phyloP scores from a whole-genome alignment of 768 basidiomycete species.

The Pulveroboletus frians region DNA sequence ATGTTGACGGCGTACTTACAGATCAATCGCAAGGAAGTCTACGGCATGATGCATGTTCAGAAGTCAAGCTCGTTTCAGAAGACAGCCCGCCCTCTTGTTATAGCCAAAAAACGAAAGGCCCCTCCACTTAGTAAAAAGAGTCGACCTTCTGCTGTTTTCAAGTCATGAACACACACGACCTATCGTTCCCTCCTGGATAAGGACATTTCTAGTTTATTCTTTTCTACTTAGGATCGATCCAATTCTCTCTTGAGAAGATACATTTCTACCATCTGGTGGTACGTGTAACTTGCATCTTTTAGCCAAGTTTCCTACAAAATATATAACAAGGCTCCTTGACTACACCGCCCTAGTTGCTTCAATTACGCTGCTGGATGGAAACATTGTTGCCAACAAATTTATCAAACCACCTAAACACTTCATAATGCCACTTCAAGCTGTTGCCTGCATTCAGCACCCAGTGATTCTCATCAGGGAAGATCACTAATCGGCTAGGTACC shows the following conservation, averaged over 20 bases:
- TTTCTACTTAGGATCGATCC: slow-evolving; percentile 5
- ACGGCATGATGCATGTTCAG: slow-evolving; percentile 26
- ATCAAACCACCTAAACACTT: slow-evolving; percentile 89
- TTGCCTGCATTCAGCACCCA: slow-evolving; percentile 84
- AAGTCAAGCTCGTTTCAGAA: slow-evolving; percentile 5
- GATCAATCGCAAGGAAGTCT: slow-evolving; percentile 39
- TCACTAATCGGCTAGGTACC: slow-evolving; percentile 69
- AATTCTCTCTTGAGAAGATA: slow-evolving; percentile 10
- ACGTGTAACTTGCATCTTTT: slow-evolving; percentile 2
- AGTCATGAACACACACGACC: slow-evolving; percentile 5
- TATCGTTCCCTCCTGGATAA: background rate
- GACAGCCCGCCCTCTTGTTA: background rate
- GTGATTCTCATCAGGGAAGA: slow-evolving; percentile 91
- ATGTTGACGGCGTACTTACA: slow-evolving; percentile 16
- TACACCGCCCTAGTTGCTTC: background rate
- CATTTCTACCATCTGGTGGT: slow-evolving; percentile 1
- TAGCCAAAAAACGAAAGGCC: slow-evolving; percentile 22
- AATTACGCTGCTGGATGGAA: slow-evolving; percentile 10
- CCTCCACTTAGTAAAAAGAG: slow-evolving; percentile 7
- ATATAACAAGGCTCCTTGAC: background rate
- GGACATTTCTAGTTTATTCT: slow-evolving; percentile 3
- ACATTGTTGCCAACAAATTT: slow-evolving; percentile 46
- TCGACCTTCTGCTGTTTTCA: slow-evolving; percentile 4
- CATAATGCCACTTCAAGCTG: slow-evolving; percentile 91
- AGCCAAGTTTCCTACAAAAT: background rate